Conservation (phyloP, 768 basidiomycete genomes). For the Tubosaeta sp. region DNA sequence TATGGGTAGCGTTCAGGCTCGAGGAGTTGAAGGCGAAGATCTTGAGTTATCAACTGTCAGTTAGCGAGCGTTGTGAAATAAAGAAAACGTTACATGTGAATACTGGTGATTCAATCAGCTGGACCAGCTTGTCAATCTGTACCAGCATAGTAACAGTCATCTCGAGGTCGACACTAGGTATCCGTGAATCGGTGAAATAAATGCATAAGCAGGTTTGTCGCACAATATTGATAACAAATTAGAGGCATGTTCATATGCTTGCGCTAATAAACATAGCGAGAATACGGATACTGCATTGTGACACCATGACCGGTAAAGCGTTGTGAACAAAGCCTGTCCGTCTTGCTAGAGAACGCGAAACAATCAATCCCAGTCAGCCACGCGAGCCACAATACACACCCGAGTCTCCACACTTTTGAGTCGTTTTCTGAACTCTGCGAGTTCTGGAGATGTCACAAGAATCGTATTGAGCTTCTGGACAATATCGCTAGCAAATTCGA, state of each 20-base stretch:
- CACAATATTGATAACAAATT: constrained; percentile 95
- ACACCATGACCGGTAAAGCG: constrained; percentile 96
- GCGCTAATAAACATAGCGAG: constrained; percentile 91
- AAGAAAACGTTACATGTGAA: constrained; percentile 75
- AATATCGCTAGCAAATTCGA: constrained; percentile 96
- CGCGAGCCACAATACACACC: constrained; percentile 41
- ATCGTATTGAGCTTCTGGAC: constrained; percentile 98
- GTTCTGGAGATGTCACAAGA: constrained; percentile 91
- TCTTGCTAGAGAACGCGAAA: constrained; percentile 58
- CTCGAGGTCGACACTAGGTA: constrained; percentile 84
- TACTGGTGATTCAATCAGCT: constrained; percentile 95
- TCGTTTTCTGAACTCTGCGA: constrained; percentile 91
- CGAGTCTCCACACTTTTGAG: constrained; percentile 91
- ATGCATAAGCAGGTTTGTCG: constrained; percentile 18
- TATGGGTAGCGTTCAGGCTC: constrained; percentile 97
- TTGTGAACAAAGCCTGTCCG: constrained; percentile 91
- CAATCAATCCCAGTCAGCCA: background rate
- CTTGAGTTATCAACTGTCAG: constrained; percentile 33
- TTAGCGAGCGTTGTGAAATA: background rate
- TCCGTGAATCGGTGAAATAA: background rate
- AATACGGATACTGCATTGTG: constrained; percentile 97
- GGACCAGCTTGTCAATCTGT: constrained; percentile 96
- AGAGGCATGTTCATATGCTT: constrained; percentile 98
- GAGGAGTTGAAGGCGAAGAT: constrained; percentile 86
- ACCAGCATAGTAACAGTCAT: constrained; percentile 93